Evolutionary conservation across 2,329 filamentous ascomycete genomes (phyloP), one percentile per base, ranked within the genome.

Genomic region (Dactylellina drechsleri): DNA sequence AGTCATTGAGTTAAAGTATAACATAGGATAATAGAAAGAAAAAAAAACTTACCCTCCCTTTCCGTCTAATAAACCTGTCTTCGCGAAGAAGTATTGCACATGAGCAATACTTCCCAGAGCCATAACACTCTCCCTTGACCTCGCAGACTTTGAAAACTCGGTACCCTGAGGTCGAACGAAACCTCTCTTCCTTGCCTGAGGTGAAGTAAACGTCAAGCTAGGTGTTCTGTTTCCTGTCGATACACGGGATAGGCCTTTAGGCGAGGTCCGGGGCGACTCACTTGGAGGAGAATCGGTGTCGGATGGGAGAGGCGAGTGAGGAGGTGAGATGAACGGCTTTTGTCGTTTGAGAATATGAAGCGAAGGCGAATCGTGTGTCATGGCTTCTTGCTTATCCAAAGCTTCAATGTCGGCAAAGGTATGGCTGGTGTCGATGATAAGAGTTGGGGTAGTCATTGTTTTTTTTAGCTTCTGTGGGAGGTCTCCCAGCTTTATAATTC

Each of bases 1-100:
- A 47, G 52, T 58, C 64, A 57, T 36, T 36, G 28, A 26, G 3
- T n/a, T 12, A 16, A 7, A n/a, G 28, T 8, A 6, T 45, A 43
- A 20, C 43, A 43, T 23, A 45, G n/a, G 31, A 57, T 36, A 1
- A n/a, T n/a, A n/a, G n/a, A n/a, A n/a, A 8, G 36, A 31, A 36
- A 43, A 7, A 54, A 26, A 18, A 41, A 78, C 78, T 66, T 62
- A 79, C 64, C 89, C 95, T 41, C 93, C 94, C 81, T 97, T 97
- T 67, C 94, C 93, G 80, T 99, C 95, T 59, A 99, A 84, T 77
- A 99, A 83, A 4, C 95, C 95, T 0, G 95, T 99, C 73, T 95
- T 87, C 41, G 95, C 94, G 84, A 99, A 99, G 83, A 98, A 99
- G 83, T 98, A 97, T 82, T 99, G 95, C 80, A 99, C 85, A 83